phyloP scores from a whole-genome alignment of 768 basidiomycete genomes.

The Pleurotus ostreatus region DNA sequence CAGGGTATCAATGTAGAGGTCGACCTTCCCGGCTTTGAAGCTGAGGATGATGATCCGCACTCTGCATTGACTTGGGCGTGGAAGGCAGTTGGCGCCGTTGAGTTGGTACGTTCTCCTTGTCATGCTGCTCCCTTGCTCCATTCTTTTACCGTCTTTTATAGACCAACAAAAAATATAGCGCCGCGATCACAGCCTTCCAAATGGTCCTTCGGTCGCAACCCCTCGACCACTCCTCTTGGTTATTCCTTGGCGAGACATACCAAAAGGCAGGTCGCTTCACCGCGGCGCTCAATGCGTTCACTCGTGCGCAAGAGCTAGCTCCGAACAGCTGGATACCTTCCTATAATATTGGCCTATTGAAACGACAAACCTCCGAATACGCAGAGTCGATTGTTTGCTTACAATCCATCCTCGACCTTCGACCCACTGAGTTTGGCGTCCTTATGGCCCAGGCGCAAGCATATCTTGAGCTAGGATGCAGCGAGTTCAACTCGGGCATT shows the following conservation, averaged over 20 bases:
- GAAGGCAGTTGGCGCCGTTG: constrained; percentile 92
- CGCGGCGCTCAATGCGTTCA: constrained; percentile 85
- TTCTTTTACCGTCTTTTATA: constrained; percentile 22
- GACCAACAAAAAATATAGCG: constrained; percentile 64
- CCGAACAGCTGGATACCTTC: constrained; percentile 79
- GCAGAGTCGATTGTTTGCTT: constrained; percentile 72
- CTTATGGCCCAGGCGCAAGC: constrained; percentile 68
- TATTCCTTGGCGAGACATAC: constrained; percentile 90
- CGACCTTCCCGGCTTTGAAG: constrained; percentile 41
- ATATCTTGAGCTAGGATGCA: constrained; percentile 64
- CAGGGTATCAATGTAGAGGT: constrained; percentile 44
- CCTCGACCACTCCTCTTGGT: constrained; percentile 81
- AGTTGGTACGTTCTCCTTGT: constrained; percentile 57
- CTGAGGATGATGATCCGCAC: constrained; percentile 67
- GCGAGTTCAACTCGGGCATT: constrained; percentile 68
- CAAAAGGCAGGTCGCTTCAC: constrained; percentile 81
- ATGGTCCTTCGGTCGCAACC: constrained; percentile 77
- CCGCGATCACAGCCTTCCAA: constrained; percentile 82
- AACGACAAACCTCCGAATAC: constrained; percentile 71
- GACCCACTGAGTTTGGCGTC: constrained; percentile 69
- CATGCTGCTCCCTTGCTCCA: constrained; percentile 2
- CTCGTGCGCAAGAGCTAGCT: constrained; percentile 66
- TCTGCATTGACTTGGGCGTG: constrained; percentile 90
- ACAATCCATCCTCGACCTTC: constrained; percentile 46
- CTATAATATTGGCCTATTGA: constrained; percentile 84